A percentile compares a stretch with the other conserved stretches of the same genome.
phyloP scores from a whole-genome alignment of 192 early-diverging fungal species.

The Radiomyces spectabilis region DNA sequence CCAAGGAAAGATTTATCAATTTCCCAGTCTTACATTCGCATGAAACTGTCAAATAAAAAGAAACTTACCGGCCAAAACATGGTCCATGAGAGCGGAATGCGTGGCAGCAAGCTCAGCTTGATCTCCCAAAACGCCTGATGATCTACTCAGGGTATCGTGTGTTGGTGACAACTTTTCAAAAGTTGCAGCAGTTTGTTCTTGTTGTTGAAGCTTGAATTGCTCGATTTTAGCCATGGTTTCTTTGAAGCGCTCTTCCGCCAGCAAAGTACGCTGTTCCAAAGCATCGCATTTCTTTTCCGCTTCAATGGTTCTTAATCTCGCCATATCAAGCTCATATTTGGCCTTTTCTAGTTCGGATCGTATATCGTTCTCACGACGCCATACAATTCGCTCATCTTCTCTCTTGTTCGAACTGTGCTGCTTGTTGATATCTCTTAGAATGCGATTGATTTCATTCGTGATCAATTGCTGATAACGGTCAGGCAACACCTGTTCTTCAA shows the following conservation, averaged over 20 bases:
- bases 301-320: slow-evolving; percentile 3
- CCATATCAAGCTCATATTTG: slow-evolving; percentile 1
- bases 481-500: slow-evolving; percentile 70
- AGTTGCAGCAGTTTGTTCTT: too few species aligned
- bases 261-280: slow-evolving; percentile 10
- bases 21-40: too few species aligned
- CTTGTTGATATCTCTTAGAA: slow-evolving; percentile 59
- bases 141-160: neutral
- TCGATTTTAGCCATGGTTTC: slow-evolving; percentile 8
- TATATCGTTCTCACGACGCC: slow-evolving; percentile 26
- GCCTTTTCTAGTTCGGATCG: slow-evolving; percentile 19
- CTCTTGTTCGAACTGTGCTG: slow-evolving; percentile 42
- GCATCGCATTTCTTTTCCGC: slow-evolving; percentile 15
- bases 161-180: neutral
- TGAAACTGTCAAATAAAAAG: neutral
- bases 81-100: slow-evolving; percentile 2
- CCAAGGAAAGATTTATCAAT: neutral
- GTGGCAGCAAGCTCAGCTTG: neutral
- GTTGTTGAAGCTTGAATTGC: neutral
- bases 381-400: slow-evolving; percentile 42
- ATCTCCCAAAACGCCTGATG: too few species aligned
- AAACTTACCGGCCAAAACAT: slow-evolving; percentile 8
- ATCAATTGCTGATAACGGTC: slow-evolving; percentile 63
- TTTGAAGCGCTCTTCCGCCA: slow-evolving; percentile 19
- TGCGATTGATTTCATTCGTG: slow-evolving; percentile 71